Percentiles rank a stretch among this genome's conserved stretches.
Evolutionary conservation across 352 stramenopile genomes (phyloP).

Genomic region (Phytopythium mirpurense): DNA sequence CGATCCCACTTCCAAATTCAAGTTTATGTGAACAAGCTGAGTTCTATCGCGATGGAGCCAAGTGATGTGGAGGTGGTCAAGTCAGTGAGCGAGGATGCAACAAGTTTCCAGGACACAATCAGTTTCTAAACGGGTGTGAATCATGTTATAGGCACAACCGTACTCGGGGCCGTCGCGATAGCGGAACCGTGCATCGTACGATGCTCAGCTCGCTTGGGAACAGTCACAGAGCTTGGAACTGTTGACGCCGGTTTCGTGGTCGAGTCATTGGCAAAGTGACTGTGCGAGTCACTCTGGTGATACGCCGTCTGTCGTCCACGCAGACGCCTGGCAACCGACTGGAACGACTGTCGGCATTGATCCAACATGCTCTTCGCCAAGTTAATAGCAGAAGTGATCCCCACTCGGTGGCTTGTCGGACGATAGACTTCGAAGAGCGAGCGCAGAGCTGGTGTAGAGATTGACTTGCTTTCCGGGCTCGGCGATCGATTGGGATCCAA

Average conservation of each 20-base stretch:
- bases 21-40: no score
- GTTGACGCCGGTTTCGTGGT: neutral
- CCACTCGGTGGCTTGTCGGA: neutral
- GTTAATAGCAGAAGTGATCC: neutral
- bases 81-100: no score
- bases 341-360: neutral
- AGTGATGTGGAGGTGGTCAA: no score
- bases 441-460: neutral
- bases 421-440: neutral
- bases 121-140: no score
- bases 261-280: no score
- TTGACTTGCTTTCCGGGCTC: neutral
- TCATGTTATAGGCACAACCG: neutral
- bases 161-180: neutral
- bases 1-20: no score
- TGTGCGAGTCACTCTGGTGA: neutral
- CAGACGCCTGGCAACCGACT: neutral
- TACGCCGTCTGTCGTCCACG: neutral
- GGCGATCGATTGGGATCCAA: no score
- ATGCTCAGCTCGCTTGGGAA: neutral
- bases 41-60: no score
- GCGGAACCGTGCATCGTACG: neutral
- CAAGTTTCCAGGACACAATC: no score
- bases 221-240: neutral
- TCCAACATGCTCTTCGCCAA: neutral